Base-by-base conservation (phyloP, 2,329 filamentous ascomycete species). In the Orbilia ellipsospora region DNA sequence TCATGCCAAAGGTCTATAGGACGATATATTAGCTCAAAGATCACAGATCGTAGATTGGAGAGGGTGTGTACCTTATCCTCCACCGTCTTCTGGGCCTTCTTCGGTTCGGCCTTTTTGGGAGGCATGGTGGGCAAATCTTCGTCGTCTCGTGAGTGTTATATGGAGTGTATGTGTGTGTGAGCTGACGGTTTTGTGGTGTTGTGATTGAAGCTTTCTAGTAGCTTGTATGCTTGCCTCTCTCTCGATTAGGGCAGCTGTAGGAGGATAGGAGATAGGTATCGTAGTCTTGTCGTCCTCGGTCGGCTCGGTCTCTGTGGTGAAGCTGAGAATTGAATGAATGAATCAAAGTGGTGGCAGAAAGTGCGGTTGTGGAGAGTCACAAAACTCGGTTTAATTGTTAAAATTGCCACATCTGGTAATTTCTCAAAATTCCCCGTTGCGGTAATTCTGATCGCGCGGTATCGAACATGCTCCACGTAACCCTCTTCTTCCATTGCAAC, bases 1-100 rank as follows among this genome's bases (percentile, higher is more conserved):
- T 99, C 95, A 99, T 98, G 80, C 95, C 95, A 87, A 99, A 99
- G 57, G 95, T 97, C 85, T 87, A 73, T 23, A 12, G 15, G 13
- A 16, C 48, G 15, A n/a, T 45, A 54, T 18, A 18, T 68, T 16
- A 68, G 63, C 51, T 45, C 7, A 23, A 61, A 12, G 36, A 15
- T 48, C 16, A 6, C 20, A 28, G 40, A 44, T 16, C 6, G 42
- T n/a, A 12, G 15, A 7, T 31, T 2, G 16, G 12, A 42, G 36
- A n/a, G 15, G 48, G 12, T 15, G 48, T 45, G 13, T 40, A 52
- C 60, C 84, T 94, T 95, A 86, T 99, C 95, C 77, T 95, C 93
- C 78, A 93, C 92, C 52, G 86, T 81, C 84, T 93, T 93, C 79
- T 82, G 82, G 79, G 83, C 82, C 57, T 83, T 82, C 80, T 84